Evolutionary conservation across 2,329 filamentous ascomycete genomes (phyloP).

Genomic region (Thelonectria blattea): DNA sequence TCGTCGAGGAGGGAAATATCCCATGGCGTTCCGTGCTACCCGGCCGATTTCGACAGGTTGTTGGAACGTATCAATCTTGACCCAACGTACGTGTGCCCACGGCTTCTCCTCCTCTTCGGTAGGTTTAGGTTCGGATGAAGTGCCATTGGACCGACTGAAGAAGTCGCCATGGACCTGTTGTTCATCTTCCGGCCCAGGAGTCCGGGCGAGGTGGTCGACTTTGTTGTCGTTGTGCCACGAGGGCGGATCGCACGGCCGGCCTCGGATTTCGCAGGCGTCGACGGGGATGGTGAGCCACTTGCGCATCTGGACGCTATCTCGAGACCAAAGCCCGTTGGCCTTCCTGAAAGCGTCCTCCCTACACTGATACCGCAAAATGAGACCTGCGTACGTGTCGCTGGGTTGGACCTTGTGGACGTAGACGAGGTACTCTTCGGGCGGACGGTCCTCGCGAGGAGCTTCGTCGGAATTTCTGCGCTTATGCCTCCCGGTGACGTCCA

Average conservation of each 20-base stretch:
- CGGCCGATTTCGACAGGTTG: conserved; percentile 85
- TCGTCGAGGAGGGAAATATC: conserved; percentile 89
- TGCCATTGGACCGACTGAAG: conserved; percentile 48
- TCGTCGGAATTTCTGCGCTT: conserved; percentile 76
- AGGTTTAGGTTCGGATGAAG: conserved; percentile 33
- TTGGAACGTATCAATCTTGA: conserved; percentile 72
- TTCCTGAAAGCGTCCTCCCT: conserved; percentile 82
- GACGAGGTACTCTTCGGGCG: conserved; percentile 77
- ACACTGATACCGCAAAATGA: conserved; percentile 90
- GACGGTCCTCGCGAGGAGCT: conserved; percentile 55
- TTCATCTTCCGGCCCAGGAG: conserved; percentile 46
- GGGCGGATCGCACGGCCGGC: conserved; percentile 68
- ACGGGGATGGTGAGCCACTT: conserved; percentile 85
- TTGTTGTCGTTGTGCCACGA: conserved; percentile 46
- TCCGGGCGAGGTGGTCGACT: conserved; percentile 59
- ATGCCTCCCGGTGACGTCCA: conserved; percentile 61
- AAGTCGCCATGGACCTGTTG: conserved; percentile 48
- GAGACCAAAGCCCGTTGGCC: conserved; percentile 93
- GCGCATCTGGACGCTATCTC: conserved; percentile 85
- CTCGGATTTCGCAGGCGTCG: conserved; percentile 85
- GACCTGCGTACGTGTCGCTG: conserved; percentile 86
- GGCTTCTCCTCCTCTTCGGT: conserved; percentile 62
- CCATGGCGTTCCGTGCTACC: conserved; percentile 78
- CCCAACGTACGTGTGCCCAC: conserved; percentile 91
- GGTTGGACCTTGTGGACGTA: conserved; percentile 88